Percentiles rank a stretch among this genome's conserved stretches.
phyloP scores from a whole-genome alignment of 78 protist genomes.

The Bigelowiella natans region DNA sequence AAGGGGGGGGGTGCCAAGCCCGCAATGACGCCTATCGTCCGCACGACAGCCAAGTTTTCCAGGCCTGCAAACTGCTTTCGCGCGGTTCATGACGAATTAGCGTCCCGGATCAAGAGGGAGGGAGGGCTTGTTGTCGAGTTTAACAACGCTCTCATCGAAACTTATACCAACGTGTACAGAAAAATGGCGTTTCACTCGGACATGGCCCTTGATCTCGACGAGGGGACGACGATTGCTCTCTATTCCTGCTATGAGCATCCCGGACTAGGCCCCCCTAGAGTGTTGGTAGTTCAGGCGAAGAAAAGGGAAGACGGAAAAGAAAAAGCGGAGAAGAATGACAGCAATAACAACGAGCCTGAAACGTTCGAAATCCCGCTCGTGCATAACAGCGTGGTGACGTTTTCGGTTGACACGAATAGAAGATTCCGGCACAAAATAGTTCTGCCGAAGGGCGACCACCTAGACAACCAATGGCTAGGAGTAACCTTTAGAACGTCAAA shows the following conservation, averaged over 20 bases:
- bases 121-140: neutral
- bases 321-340: too few species aligned
- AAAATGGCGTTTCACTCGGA: constrained; percentile 9
- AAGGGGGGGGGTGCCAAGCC: too few species aligned
- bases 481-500: neutral
- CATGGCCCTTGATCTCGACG: neutral
- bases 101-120: neutral
- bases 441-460: neutral
- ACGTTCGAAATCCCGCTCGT: neutral
- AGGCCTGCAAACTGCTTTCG: neutral
- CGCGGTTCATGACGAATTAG: neutral
- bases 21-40: neutral
- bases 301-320: too few species aligned
- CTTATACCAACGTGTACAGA: neutral
- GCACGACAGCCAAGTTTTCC: neutral
- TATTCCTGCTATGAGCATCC: neutral
- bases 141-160: constrained; percentile 7
- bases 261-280: neutral
- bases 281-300: neutral
- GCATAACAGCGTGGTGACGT: constrained; percentile 8
- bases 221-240: neutral
- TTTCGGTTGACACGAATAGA: neutral
- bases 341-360: neutral
- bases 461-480: neutral
- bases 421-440: neutral